phyloP scores from a whole-genome alignment of 495 filamentous ascomycete genomes.

The Daldinia decipiens region DNA sequence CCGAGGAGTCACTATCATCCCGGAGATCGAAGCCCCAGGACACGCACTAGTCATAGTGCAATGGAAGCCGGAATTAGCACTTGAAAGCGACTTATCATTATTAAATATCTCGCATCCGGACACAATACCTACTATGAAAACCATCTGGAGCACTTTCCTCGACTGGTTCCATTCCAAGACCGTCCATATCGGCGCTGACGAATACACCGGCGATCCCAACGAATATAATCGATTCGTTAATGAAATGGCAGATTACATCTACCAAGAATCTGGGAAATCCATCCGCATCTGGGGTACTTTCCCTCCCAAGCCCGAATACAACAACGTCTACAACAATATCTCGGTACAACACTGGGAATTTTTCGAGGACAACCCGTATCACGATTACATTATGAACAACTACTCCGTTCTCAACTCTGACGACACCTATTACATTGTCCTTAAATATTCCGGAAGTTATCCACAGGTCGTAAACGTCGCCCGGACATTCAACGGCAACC shows the following conservation, averaged over 20 bases:
- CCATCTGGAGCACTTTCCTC: conserved; percentile 62
- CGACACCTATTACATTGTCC: conserved; percentile 61
- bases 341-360: conserved; percentile 55
- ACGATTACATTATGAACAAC: conserved; percentile 60
- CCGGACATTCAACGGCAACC: conserved; percentile 58
- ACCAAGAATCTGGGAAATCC: conserved; percentile 50
- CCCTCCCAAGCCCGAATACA: conserved; percentile 53
- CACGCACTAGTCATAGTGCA: conserved; percentile 62
- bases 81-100: conserved; percentile 54
- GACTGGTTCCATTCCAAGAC: conserved; percentile 65
- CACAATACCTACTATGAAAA: conserved; percentile 61
- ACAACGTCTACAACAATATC: conserved; percentile 57
- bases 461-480: conserved; percentile 54
- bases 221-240: conserved; percentile 64
- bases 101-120: conserved; percentile 64
- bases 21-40: conserved; percentile 64
- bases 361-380: conserved; percentile 59
- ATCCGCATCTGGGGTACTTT: conserved; percentile 66
- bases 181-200: conserved; percentile 65
- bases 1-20: conserved; percentile 62
- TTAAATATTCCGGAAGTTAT: conserved; percentile 60
- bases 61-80: conserved; percentile 63
- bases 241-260: conserved; percentile 57
- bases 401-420: conserved; percentile 65
- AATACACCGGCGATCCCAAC: conserved; percentile 54